Evolutionary conservation across 345 rosid genomes (phyloP), one percentile per base, ranked within the genome.

Genomic region (sweet orange (Citrus sinensis)): DNA sequence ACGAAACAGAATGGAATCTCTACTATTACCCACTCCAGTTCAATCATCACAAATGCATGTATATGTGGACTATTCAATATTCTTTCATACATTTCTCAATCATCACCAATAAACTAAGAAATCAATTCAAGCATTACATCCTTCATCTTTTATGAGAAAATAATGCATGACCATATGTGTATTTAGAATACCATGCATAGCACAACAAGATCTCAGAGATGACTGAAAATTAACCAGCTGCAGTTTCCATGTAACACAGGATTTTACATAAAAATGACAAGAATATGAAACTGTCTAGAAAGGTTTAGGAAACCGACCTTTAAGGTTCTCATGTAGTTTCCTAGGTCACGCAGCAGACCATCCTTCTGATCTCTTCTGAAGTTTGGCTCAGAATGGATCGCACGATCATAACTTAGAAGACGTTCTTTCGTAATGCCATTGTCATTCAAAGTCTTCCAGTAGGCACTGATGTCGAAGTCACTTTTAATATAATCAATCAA

Each of bases 331-430:
- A 94, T 85, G 86, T 96, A 96, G 84, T 87, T 89, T 81, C 94
- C 95, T 82, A 96, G 95, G 84, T 94, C 99, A 80, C 87, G 94
- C 84, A 96, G 77, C 59, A 96, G 97, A 64, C 98, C 91, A 63
- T 87, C 97, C 82, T 87, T 94, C 83, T 92, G 95, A 76, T 92
- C 94, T 62, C 94, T 83, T 69, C 90, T 85, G 80, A 96, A 94
- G 78, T 55, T 88, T 82, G 99, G 99, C 68, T 94, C 99, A 72
- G 89, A 83, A 85, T 87, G 98, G 81, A 96, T 96, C 55, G 84
- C 98, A 70, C 98, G 99, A 82, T 96, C 99, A 87, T 96, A 96
- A 87, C 98, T 92, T 79, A 94, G 84, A 86, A 96, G 97, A 74
- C 93, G 92, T 74, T 94, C 93, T 87, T 92, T 94, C 55, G 93